These are phyloP conservation scores for Cladosporium colombiae DNA, from an alignment of 2,329 filamentous ascomycete genomes.

Conservation along the genomic window DNA sequence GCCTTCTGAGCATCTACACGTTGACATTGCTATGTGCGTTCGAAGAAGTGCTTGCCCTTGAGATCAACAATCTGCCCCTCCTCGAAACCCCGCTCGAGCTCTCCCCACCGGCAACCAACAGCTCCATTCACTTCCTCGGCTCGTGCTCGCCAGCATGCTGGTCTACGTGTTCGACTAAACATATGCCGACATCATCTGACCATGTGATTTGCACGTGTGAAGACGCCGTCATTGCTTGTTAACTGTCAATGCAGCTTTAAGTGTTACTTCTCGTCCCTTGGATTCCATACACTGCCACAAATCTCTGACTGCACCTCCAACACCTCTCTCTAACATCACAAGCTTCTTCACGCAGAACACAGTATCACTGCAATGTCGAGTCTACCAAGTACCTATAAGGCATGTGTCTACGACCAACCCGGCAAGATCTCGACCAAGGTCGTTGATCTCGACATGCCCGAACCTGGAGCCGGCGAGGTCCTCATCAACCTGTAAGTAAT, in stretches of 20 bases:
- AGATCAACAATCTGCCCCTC: not conserved
- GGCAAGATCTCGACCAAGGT: slow-evolving; percentile 66
- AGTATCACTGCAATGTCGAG: slow-evolving; percentile 25
- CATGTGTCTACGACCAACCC: slow-evolving; percentile 64
- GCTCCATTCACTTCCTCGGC: slow-evolving; percentile 2
- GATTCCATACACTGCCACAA: not conserved
- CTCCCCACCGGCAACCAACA: not conserved
- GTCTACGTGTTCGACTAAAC: not conserved
- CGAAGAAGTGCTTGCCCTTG: not conserved
- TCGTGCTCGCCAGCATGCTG: not conserved
- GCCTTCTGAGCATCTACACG: not conserved
- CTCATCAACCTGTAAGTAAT: slow-evolving; percentile 61
- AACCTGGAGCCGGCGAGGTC: slow-evolving; percentile 64
- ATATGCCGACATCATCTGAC: not conserved
- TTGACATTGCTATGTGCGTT: not conserved
- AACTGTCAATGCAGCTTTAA: not conserved
- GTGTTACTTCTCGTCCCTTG: not conserved
- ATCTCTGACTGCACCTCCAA: not conserved
- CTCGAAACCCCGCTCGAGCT: slow-evolving; percentile 3
- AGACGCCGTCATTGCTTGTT: not conserved
- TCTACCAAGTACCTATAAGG: slow-evolving; percentile 62
- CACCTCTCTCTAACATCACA: not conserved
- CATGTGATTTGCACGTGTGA: not conserved
- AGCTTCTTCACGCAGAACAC: not conserved
- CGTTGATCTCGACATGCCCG: slow-evolving; percentile 63